Percentiles rank a stretch among this genome's conserved stretches.
These are phyloP conservation scores for Nymphaea thermarum DNA, from an alignment of 164 flowering plant genomes.

Conservation along the genomic window DNA sequence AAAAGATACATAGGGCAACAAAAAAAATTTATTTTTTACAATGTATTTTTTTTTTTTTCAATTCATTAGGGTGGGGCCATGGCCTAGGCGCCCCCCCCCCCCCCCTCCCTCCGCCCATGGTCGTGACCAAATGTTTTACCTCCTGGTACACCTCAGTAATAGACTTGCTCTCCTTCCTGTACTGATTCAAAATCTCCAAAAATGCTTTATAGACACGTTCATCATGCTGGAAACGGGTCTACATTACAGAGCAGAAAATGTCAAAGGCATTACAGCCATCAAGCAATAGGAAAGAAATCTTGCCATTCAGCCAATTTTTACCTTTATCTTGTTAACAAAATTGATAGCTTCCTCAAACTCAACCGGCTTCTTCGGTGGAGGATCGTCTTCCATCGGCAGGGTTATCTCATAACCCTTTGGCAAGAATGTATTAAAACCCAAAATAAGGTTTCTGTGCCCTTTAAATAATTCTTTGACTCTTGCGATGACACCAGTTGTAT, in stretches of 20 bases:
- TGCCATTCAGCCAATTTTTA: constrained; percentile 4
- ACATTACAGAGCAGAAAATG: constrained; percentile 11
- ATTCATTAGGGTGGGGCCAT: too few species aligned
- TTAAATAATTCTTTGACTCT: constrained; percentile 84
- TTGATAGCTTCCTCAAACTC: constrained; percentile 90
- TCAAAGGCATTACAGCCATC: neutral
- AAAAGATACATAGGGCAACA: too few species aligned
- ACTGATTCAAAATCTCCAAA: constrained; percentile 78
- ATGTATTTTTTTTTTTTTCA: too few species aligned
- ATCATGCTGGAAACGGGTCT: constrained; percentile 79
- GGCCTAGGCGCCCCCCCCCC: too few species aligned
- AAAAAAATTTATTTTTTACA: too few species aligned
- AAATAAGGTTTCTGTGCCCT: constrained; percentile 70
- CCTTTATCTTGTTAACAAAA: constrained; percentile 96
- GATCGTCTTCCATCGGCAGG: constrained; percentile 53
- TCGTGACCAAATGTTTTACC: constrained; percentile 20
- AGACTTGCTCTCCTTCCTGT: constrained; percentile 65
- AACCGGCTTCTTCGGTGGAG: constrained; percentile 73
- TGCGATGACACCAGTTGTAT: constrained; percentile 73
- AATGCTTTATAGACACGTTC: constrained; percentile 78
- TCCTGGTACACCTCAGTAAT: constrained; percentile 65
- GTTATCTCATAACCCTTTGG: constrained; percentile 92
- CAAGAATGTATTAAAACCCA: constrained; percentile 86
- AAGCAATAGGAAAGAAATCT: neutral
- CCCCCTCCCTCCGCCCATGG: too few species aligned